Percentiles rank a stretch among this genome's conserved stretches.
These are phyloP conservation scores for Leccinum boreale DNA, from an alignment of 768 basidiomycete genomes.

Conservation along the genomic window DNA sequence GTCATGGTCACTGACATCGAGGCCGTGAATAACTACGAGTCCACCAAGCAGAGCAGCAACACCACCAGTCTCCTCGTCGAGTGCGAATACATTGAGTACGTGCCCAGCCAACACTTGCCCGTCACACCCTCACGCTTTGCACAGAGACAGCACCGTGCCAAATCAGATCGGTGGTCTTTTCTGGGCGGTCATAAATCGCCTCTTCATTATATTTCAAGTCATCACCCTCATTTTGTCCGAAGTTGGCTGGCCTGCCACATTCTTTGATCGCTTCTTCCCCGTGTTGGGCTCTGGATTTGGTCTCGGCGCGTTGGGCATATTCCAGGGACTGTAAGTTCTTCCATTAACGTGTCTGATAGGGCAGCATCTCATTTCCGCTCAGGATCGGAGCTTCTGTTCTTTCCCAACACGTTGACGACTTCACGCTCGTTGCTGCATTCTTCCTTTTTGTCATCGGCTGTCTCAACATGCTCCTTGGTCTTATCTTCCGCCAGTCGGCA, in stretches of 20 bases:
- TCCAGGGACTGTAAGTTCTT: constrained; percentile 75
- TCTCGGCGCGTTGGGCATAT: constrained; percentile 80
- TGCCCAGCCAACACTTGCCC: constrained; percentile 6
- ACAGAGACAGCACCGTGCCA: constrained; percentile 74
- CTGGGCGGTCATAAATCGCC: constrained; percentile 85
- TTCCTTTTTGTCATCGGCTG: constrained; percentile 91
- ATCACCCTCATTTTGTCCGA: constrained; percentile 81
- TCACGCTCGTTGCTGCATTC: constrained; percentile 88
- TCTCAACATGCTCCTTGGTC: constrained; percentile 75
- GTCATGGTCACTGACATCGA: constrained; percentile 70
- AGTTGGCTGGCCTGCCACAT: constrained; percentile 70
- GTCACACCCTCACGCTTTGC: constrained; percentile 19
- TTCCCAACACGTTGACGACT: constrained; percentile 79
- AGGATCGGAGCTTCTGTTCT: constrained; percentile 71
- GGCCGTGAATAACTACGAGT: constrained; percentile 66
- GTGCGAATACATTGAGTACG: constrained; percentile 78
- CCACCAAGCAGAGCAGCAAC: constrained; percentile 35
- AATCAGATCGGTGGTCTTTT: constrained; percentile 89
- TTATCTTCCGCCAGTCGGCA: constrained; percentile 64
- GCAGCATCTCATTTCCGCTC: constrained; percentile 9
- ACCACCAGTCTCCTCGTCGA: constrained; percentile 37
- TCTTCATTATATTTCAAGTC: constrained; percentile 85
- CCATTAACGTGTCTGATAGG: background rate
- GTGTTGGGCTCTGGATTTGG: constrained; percentile 83
- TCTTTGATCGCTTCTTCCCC: constrained; percentile 85